Evolutionary conservation across 495 filamentous ascomycete species (phyloP).

Genomic region (Penicillium atrosanguineum): DNA sequence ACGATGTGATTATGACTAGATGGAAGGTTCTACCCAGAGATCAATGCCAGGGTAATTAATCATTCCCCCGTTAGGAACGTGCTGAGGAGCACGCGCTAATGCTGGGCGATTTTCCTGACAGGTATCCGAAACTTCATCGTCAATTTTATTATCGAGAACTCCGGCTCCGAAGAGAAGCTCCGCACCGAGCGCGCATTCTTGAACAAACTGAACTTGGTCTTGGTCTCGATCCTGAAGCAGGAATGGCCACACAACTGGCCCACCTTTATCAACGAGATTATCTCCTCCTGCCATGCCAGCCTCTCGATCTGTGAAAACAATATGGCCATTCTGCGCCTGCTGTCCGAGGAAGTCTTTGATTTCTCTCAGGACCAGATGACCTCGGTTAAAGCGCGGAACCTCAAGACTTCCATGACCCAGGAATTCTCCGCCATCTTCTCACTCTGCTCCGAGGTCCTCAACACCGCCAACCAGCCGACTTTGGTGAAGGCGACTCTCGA

Average conservation of each 20-base stretch:
- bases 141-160: conserved; percentile 92
- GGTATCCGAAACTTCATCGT: conserved; percentile 99
- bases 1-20: conserved; percentile 97
- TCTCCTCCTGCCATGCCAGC: conserved; percentile 89
- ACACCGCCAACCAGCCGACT: conserved; percentile 80
- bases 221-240: conserved; percentile 97
- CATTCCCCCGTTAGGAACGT: not conserved
- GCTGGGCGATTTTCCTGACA: conserved; percentile 24
- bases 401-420: conserved; percentile 97
- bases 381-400: conserved; percentile 86
- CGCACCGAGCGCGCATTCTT: conserved; percentile 78
- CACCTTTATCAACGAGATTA: conserved; percentile 99
- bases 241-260: conserved; percentile 99
- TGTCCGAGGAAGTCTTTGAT: conserved; percentile 98
- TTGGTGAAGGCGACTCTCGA: conserved; percentile 92
- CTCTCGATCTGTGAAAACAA: conserved; percentile 99
- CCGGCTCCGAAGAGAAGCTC: conserved; percentile 80
- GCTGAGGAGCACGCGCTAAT: conserved; percentile 14
- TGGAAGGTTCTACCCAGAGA: conserved; percentile 97
- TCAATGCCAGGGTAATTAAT: conserved; percentile 76
- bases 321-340: conserved; percentile 93
- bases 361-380: conserved; percentile 99
- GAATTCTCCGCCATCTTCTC: conserved; percentile 98
- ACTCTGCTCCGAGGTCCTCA: conserved; percentile 90
- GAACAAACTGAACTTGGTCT: conserved; percentile 96